Evolutionary conservation across 495 filamentous ascomycete genomes (phyloP), one percentile per base, ranked within the genome.

Genomic region (Penicillium subrubescens): DNA sequence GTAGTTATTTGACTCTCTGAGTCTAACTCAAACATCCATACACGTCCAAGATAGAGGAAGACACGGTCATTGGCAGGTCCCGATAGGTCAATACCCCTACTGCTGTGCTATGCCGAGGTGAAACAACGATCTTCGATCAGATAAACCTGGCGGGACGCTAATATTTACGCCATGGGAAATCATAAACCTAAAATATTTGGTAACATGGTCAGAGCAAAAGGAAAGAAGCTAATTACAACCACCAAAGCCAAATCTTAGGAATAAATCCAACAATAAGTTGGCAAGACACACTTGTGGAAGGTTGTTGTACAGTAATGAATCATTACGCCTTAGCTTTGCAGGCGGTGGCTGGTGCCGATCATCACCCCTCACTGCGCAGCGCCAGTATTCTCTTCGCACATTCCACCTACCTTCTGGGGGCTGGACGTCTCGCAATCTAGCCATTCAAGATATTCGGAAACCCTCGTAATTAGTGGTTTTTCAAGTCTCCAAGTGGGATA

Each of bases 341-440:
- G 44, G 56, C 34, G 56, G 56, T 58, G 56, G 56, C 56, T 44
- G 56, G 56, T n/a, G 56, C 56, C 37, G 56, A 58, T 44, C 56
- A 58, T 58, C 56, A 33, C 39, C 56, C 35, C 56, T 58, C 56
- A 43, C 56, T 41, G 21, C 56, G n/a, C 56, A 5, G 6, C 37
- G 17, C 37, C 19, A 43, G 31, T 35, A 3, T 19, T 23, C 37
- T 3, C 37, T 12, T 58, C 23, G 12, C 37, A 44, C 56, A 43
- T 58, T 25, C 56, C 39, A 29, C 35, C 19, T 33, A 12, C 21
- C 39, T 29, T 44, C 23, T 7, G 25, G 15, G 53, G 53, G 48
- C 48, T 31, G 19, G 48, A 52, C 48, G 14, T 31, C 48, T 52
- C n/a, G 4, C 25, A 2, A 17, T 15, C 25, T 52, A 14, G 2